Evolutionary conservation across 2,329 filamentous ascomycete species (phyloP).

Genomic region (Beauveria medogensis): DNA sequence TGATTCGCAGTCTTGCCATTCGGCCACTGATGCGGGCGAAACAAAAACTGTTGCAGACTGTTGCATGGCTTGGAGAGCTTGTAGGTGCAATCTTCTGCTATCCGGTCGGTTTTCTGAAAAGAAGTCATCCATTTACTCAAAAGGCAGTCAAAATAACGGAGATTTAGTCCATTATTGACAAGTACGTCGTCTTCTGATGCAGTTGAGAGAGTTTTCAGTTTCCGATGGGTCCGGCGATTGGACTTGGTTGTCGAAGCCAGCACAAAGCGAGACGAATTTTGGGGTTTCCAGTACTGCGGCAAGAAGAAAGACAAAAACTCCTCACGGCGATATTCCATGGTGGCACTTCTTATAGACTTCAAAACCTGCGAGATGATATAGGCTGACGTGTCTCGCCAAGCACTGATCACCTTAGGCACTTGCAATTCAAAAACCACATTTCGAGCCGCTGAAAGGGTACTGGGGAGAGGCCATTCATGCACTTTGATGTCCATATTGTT

Average conservation of each 20-base stretch:
- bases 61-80: background rate
- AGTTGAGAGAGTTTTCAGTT: background rate
- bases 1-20: background rate
- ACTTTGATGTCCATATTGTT: background rate
- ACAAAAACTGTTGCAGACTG: background rate
- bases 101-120: background rate
- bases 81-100: background rate
- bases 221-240: background rate
- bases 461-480: slow-evolving; percentile 5
- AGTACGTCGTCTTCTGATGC: background rate
- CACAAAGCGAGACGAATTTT: background rate
- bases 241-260: slow-evolving; percentile 7
- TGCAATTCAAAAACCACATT: slow-evolving; percentile 1
- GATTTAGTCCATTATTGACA: background rate
- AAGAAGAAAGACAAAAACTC: background rate
- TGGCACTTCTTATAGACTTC: background rate
- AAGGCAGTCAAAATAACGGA: background rate
- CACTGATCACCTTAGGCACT: background rate
- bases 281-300: background rate
- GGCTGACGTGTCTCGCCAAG: background rate
- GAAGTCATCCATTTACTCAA: background rate
- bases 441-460: background rate
- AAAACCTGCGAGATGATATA: background rate
- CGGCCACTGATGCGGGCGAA: background rate
- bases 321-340: background rate